Evolutionary conservation across 2,329 filamentous ascomycete genomes (phyloP).

Genomic region (Mollisiaceae sp.): DNA sequence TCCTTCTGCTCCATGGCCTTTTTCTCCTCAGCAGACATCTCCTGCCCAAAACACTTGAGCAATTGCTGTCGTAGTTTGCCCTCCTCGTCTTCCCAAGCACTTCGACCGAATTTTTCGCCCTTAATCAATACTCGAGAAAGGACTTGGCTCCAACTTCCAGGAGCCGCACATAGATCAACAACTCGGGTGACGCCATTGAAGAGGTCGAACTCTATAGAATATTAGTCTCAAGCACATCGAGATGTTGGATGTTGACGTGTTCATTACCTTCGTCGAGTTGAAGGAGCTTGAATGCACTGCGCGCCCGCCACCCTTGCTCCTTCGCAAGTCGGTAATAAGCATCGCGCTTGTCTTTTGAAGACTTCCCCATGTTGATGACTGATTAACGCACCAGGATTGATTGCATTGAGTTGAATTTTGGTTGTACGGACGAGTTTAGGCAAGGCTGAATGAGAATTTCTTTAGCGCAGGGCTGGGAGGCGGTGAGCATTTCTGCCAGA

Average conservation of each 20-base stretch:
- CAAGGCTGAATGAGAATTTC: slow-evolving; percentile 35
- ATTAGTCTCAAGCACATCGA: slow-evolving; percentile 7
- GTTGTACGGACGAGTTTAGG: neutral
- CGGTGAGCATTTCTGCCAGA: slow-evolving; percentile 17
- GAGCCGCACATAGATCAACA: slow-evolving; percentile 93
- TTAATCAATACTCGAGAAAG: slow-evolving; percentile 92
- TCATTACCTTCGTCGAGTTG: slow-evolving; percentile 80
- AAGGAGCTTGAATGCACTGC: slow-evolving; percentile 95
- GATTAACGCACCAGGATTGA: neutral
- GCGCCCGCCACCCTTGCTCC: slow-evolving; percentile 96
- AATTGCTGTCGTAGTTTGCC: slow-evolving; percentile 67
- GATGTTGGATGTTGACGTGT: neutral
- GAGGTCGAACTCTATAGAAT: slow-evolving; percentile 79
- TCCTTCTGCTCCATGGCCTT: slow-evolving; percentile 34
- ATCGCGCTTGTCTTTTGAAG: slow-evolving; percentile 97
- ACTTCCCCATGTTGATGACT: slow-evolving; percentile 76
- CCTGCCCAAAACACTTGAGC: slow-evolving; percentile 46
- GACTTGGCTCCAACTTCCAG: slow-evolving; percentile 97
- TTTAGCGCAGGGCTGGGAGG: slow-evolving; percentile 29
- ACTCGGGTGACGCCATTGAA: slow-evolving; percentile 90
- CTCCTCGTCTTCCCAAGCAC: slow-evolving; percentile 86
- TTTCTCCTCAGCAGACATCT: slow-evolving; percentile 41
- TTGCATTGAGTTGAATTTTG: slow-evolving; percentile 12
- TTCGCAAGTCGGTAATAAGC: slow-evolving; percentile 98
- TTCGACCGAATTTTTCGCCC: slow-evolving; percentile 85